Base-by-base conservation (phyloP, 1,284 basidiomycete species). In the Papiliotrema nemorosa region DNA sequence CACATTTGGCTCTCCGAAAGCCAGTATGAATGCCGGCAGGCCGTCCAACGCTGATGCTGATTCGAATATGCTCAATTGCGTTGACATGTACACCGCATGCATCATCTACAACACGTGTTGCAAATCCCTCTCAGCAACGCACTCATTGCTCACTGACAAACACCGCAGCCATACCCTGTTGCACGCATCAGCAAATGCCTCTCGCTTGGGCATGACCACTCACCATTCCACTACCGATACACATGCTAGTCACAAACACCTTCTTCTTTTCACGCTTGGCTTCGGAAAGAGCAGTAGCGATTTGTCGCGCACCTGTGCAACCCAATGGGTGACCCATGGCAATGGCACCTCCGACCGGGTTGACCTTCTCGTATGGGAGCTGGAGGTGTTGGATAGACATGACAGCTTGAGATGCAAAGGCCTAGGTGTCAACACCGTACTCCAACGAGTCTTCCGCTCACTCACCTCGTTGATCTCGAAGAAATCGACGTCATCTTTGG, bases 171-270 rank as follows among this genome's bases (percentile, higher is more conserved):
- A 76, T 72, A 47, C 77, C 76, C 72, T 74, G 39, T 16, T 4
- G n/a, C 7, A 7, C 35, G 35, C 14, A 44, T 44, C 43, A 36
- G 42, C 44, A 35, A 36, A 7, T n/a, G 37, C 20, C 34, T 1
- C n/a, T 18, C 12, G 20, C 29, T 24, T 16, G n/a, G 10, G 21
- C 5, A n/a, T 18, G 20, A 27, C 82, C 82, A 88, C 88, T 47
- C 84, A 71, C 88, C 93, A 96, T 94, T 34, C 89, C 90, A 29
- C 82, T 84, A 20, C 92, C 93, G 66, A 97, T 88, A 74, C 94
- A 97, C 94, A 97, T 97, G 63, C 84, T 88, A 1, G 90, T 90
- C 40, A 90, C 85, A 60, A 94, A 90, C 49, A 90, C 85, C 81
- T 90, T 90, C 59, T 84, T 84, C 46, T 84, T 79, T 54, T 87